Base-by-base conservation (phyloP, 75 land plant species). In the Pinus tabuliformis region DNA sequence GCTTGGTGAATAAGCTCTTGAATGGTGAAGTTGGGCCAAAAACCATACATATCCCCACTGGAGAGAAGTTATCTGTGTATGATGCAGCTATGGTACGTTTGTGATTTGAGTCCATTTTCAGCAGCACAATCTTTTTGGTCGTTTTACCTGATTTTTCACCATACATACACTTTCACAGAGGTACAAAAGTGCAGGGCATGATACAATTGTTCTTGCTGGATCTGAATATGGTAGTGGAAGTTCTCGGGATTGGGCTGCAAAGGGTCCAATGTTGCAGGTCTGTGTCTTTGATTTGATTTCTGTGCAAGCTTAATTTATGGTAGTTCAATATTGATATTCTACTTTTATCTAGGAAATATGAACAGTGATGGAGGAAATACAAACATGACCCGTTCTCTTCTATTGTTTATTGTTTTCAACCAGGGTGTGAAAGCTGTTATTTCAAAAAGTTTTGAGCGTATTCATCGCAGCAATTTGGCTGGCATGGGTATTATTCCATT, bases 171-270 rank as follows among this genome's bases (percentile, higher is more conserved):
- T 52, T 57, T n/a, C 56, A 36, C 89, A 94, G 95, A 95, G 73
- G 57, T 95, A 95, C 83, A 90, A 90, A 84, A 76, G 70, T 74
- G 95, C 80, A 42, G 98, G 98, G 42, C 75, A 76, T 12, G 91
- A 87, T 42, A 92, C 92, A 20, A 82, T 95, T 59, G 81, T 95
- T 58, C 79, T 95, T 57, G 98, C 95, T 56, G 98, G 98, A 79
- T 95, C 95, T 49, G 98, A 95, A 76, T 95, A 95, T 81, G 95
- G 98, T 56, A 90, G 95, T 87, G 98, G 98, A 78, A 95, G 98
- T 74, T 95, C 98, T 75, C 79, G 98, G 39, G 98, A 95, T 86
- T 92, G 98, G 98, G 97, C 95, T 80, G 98, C 98, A 18, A 92
- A 95, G 89, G 95, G 98, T 57, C 98, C 98, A 62, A 93, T 90